phyloP scores from a whole-genome alignment of 129 eudicot species.

The Logfia minima region DNA sequence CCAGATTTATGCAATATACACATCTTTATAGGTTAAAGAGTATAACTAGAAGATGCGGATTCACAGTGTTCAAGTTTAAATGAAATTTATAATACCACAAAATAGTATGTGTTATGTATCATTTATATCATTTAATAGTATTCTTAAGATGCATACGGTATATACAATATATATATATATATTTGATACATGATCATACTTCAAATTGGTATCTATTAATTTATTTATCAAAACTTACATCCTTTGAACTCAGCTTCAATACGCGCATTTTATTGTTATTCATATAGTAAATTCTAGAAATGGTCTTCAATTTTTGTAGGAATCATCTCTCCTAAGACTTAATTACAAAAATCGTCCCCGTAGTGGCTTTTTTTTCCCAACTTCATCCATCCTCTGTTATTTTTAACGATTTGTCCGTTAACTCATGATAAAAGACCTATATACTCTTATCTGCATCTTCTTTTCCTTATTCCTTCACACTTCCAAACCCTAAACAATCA shows the following conservation, averaged over 20 bases:
- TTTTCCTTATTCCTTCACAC: neutral
- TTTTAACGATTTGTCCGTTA: too few relatives aligned
- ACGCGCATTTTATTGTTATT: neutral
- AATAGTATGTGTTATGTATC: too few relatives aligned
- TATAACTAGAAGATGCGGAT: too few relatives aligned
- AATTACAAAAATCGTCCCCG: neutral
- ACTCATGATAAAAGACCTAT: too few relatives aligned
- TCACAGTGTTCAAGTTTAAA: too few relatives aligned
- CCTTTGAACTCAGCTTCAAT: neutral
- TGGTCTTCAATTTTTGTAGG: neutral
- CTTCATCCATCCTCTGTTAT: neutral
- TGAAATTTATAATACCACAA: too few relatives aligned
- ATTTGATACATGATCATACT: neutral
- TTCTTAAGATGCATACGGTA: too few relatives aligned
- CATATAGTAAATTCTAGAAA: too few relatives aligned
- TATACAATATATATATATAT: neutral
- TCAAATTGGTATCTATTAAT: neutral
- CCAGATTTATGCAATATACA: too few relatives aligned
- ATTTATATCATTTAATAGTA: too few relatives aligned
- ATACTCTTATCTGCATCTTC: too few relatives aligned
- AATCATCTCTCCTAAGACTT: neutral
- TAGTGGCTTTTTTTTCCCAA: neutral
- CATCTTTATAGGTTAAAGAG: too few relatives aligned
- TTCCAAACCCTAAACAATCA: neutral
- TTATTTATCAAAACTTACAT: neutral